phyloP scores from a whole-genome alignment of 140 eudicot species.

The Stevia rebaudiana region DNA sequence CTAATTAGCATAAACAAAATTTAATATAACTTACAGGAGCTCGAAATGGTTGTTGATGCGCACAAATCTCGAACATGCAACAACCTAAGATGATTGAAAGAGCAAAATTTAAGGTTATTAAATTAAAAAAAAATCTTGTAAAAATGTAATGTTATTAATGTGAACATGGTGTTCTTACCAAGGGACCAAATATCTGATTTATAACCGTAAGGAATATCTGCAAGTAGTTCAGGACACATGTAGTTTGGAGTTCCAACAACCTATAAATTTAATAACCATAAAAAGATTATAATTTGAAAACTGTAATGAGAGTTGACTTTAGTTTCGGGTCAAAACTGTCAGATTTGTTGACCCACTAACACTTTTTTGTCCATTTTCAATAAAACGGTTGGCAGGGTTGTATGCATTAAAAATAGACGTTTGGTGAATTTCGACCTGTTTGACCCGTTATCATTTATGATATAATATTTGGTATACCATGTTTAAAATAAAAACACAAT shows the following conservation, averaged over 20 bases:
- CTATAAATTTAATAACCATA: conserved; percentile 29
- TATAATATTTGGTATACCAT: background rate
- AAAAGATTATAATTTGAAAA: background rate
- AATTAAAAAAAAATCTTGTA: background rate
- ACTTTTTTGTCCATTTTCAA: background rate
- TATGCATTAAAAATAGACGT: background rate
- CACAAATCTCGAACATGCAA: conserved; percentile 94
- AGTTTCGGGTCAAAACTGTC: background rate
- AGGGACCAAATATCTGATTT: conserved; percentile 98
- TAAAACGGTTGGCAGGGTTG: background rate
- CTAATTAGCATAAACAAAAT: conserved; percentile 18
- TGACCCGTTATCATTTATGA: background rate
- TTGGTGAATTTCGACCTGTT: background rate
- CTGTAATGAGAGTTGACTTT: background rate
- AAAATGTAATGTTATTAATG: background rate
- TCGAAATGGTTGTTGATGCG: conserved; percentile 83
- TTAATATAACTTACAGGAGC: conserved; percentile 62
- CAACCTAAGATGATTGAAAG: conserved; percentile 47
- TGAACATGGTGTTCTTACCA: conserved; percentile 42
- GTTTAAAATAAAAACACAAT: background rate
- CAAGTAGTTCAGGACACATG: conserved; percentile 94
- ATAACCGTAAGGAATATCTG: conserved; percentile 84
- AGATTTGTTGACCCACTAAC: background rate
- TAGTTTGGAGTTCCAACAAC: conserved; percentile 90
- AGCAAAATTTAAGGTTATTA: background rate